phyloP scores from a whole-genome alignment of 805 yeast species.

The Candida alai region DNA sequence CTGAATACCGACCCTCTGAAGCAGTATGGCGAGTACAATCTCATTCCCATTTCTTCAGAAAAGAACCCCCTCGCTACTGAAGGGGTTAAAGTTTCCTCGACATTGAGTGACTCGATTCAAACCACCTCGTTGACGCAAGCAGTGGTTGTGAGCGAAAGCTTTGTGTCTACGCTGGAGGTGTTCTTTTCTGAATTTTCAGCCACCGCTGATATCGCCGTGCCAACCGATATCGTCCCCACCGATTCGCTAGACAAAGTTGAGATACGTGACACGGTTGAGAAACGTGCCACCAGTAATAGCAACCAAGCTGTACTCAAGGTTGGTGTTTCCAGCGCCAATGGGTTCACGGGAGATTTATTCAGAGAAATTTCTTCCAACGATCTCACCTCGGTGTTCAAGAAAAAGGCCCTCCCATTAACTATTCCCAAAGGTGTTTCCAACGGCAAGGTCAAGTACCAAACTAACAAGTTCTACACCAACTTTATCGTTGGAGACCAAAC shows the following conservation, averaged over 20 bases:
- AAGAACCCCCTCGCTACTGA: slow-evolving; percentile 5
- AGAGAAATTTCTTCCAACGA: slow-evolving; percentile 33
- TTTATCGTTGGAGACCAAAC: slow-evolving; percentile 49
- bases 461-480: slow-evolving; percentile 76
- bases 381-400: slow-evolving; percentile 38
- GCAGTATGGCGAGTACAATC: slow-evolving; percentile 1
- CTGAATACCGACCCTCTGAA: no score
- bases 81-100: slow-evolving; percentile 1
- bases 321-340: slow-evolving; percentile 7
- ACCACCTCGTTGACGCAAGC: slow-evolving; percentile 5
- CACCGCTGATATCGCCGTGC: no score
- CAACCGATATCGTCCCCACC: no score
- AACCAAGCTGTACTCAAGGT: slow-evolving; percentile 5
- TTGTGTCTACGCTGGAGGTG: background rate
- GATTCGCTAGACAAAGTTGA: no score
- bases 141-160: slow-evolving; percentile 4
- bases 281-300: slow-evolving; percentile 7
- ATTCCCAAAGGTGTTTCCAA: slow-evolving; percentile 47
- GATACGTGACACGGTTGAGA: no score
- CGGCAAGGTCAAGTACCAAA: slow-evolving; percentile 47
- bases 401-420: slow-evolving; percentile 40
- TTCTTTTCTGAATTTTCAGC: no score
- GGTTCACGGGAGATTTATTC: slow-evolving; percentile 41
- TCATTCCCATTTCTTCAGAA: slow-evolving; percentile 5
- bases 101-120: slow-evolving; percentile 3